Conservation (phyloP, 2,329 filamentous ascomycete genomes). For the Fusarium sp. region DNA sequence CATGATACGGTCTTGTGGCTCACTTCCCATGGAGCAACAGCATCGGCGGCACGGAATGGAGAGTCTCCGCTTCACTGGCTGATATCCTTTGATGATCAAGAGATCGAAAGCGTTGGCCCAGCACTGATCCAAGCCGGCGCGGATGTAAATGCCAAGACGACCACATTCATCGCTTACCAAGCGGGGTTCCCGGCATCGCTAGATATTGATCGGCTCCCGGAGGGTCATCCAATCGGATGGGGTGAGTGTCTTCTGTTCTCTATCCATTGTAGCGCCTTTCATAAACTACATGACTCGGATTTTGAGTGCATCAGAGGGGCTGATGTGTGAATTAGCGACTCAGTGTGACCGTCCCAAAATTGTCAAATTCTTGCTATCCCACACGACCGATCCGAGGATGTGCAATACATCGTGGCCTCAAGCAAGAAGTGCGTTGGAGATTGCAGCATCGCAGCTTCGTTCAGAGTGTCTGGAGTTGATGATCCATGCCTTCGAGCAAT, state of each 20-base stretch:
- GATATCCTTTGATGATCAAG: neutral
- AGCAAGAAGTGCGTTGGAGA: neutral
- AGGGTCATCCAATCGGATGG: neutral
- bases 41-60: neutral
- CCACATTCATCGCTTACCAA: neutral
- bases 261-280: neutral
- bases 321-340: neutral
- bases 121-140: neutral
- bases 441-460: neutral
- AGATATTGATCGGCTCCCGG: neutral
- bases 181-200: neutral
- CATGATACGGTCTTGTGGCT: neutral
- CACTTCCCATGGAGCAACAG: neutral
- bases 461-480: neutral
- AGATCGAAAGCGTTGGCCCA: neutral
- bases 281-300: no score
- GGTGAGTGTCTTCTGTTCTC: neutral
- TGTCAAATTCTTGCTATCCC: neutral
- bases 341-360: neutral
- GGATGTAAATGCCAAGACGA: neutral
- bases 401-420: neutral
- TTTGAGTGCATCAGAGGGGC: neutral
- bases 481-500: neutral
- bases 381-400: neutral
- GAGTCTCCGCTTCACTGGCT: neutral